Base-by-base conservation (phyloP, 1,139 yeast species). In the Saccharomycopsis hybrid region DNA sequence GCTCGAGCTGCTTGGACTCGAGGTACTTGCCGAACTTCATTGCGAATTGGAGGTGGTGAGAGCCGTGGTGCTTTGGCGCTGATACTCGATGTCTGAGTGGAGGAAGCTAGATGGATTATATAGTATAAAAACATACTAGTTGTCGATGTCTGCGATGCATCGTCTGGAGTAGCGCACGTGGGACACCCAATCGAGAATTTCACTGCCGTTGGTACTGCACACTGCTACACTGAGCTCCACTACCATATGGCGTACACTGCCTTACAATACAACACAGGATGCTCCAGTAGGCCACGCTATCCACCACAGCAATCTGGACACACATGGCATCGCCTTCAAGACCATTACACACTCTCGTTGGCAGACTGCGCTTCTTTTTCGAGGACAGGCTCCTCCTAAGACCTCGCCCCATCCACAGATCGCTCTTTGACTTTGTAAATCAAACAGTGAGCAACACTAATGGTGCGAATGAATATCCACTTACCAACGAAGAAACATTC, bases 11-110 rank as follows among this genome's bases (percentile, higher is more conserved):
- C 65, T 97, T 79, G 43, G 95, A 85, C 57, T 95, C 97, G 65
- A 92, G 75, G 64, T 89, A 86, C 68, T 92, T 92, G 51, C 97
- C 98, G 67, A 88, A 92, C 74, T 92, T 92, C 98, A 77, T 77
- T 11, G 27, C 18, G 30, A 25, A n/a, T 18, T 18, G 18, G 18
- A 18, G 18, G 18, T 18, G 18, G 18, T 18, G 18, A 18, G 18
- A 18, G 18, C 18, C 18, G 18, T 18, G 18, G 18, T 18, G 18
- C 18, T 18, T 18, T 18, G 18, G 18, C 18, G 18, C 18, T 18
- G 18, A 18, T 18, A 18, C 18, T 18, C 18, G 18, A 18, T 18
- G 18, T 18, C 18, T 18, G 18, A 18, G 18, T 18, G 18, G 18
- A 18, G 18, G 18, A 18, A 18, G 18, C 18, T 18, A 18, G 18